Conservation (phyloP, 495 filamentous ascomycete species). For the Penicillium subrubescens region DNA sequence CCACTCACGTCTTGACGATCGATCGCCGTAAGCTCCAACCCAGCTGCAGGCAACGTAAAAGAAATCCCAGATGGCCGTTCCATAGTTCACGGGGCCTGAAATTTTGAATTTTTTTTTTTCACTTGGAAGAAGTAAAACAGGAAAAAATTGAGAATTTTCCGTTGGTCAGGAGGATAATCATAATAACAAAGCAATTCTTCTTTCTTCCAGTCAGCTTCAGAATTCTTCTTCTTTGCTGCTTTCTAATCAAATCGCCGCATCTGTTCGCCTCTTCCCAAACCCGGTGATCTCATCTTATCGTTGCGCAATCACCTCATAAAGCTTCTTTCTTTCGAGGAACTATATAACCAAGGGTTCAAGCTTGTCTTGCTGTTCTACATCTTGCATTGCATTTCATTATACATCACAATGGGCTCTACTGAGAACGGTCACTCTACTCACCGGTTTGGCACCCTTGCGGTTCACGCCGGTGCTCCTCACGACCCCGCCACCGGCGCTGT, state of each 20-base stretch:
- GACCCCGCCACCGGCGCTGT: slow-evolving; percentile 92
- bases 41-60: slow-evolving; percentile 23
- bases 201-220: slow-evolving; percentile 1
- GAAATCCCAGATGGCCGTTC: slow-evolving; percentile 11
- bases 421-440: slow-evolving; percentile 42
- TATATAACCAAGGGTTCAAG: neutral
- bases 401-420: slow-evolving; percentile 25
- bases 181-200: slow-evolving; percentile 11
- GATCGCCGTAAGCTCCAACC: slow-evolving; percentile 16
- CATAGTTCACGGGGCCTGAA: slow-evolving; percentile 5
- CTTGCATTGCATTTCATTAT: neutral
- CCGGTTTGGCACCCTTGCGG: slow-evolving; percentile 87
- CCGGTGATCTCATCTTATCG: slow-evolving; percentile 28
- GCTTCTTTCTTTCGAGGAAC: neutral
- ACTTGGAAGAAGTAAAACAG: neutral
- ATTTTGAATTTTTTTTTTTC: slow-evolving; percentile 23
- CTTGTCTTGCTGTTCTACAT: slow-evolving; percentile 1
- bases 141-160: slow-evolving; percentile 1
- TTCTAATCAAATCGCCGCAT: slow-evolving; percentile 20
- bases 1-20: slow-evolving; percentile 24
- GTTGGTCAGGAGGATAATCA: neutral
- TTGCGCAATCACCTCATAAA: slow-evolving; percentile 21
- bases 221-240: slow-evolving; percentile 16
- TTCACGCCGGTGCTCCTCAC: slow-evolving; percentile 88
- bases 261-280: slow-evolving; percentile 11